phyloP scores from a whole-genome alignment of 805 yeast species.

The Candida berthetii region DNA sequence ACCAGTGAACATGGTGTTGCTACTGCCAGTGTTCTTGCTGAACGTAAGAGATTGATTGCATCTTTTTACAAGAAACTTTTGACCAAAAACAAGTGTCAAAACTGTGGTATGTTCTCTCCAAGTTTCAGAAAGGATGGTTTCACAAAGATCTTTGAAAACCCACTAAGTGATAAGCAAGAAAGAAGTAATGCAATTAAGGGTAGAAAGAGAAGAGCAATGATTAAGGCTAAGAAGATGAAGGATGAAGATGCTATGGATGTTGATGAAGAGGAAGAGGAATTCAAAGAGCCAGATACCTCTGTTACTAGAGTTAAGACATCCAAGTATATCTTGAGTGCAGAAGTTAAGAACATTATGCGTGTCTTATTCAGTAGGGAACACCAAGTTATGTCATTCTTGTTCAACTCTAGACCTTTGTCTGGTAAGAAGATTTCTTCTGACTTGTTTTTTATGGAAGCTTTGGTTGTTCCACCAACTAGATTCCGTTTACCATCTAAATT shows the following conservation, averaged over 20 bases:
- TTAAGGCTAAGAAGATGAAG: constrained; percentile 25
- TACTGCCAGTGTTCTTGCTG: constrained; percentile 84
- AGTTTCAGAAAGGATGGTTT: constrained; percentile 92
- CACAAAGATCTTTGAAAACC: constrained; percentile 85
- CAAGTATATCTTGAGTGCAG: constrained; percentile 83
- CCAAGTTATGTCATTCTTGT: constrained; percentile 58
- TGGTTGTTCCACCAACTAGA: constrained; percentile 94
- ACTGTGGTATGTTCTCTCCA: constrained; percentile 95
- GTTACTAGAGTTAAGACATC: constrained; percentile 42
- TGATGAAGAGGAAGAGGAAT: constrained; percentile 10
- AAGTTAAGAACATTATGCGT: constrained; percentile 72
- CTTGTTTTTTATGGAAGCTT: constrained; percentile 81
- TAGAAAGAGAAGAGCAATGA: constrained; percentile 62
- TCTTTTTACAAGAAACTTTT: constrained; percentile 71
- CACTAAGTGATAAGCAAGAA: constrained; percentile 75
- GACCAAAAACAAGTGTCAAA: constrained; percentile 84
- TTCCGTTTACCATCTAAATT: constrained; percentile 94
- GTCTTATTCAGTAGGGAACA: constrained; percentile 74
- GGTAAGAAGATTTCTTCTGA: constrained; percentile 54
- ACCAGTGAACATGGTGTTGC: constrained; percentile 60
- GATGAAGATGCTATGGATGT: constrained; percentile 24
- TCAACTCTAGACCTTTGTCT: constrained; percentile 71
- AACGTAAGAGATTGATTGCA: constrained; percentile 68
- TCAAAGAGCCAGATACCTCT: not conserved
- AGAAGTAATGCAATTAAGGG: constrained; percentile 83